Conservation (phyloP, 2,329 filamentous ascomycete genomes). For the Cyclaneusma minus region DNA sequence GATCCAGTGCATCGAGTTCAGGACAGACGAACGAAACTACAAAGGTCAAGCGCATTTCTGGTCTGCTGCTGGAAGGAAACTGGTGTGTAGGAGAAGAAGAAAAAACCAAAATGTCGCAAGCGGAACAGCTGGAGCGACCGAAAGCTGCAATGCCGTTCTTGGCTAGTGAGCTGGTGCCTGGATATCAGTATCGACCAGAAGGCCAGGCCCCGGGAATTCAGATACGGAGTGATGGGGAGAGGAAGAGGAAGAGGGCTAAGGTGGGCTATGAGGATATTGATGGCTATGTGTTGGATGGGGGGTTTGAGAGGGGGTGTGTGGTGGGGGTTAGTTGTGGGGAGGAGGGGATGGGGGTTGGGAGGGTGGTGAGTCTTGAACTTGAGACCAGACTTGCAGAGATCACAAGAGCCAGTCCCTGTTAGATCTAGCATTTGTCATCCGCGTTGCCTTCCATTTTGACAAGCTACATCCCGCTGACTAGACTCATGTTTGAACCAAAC, state of each 20-base stretch:
- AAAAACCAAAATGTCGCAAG: not conserved
- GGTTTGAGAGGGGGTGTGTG: conserved; percentile 33
- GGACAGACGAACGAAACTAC: not conserved
- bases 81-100: not conserved
- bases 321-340: conserved; percentile 39
- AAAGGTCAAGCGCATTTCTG: not conserved
- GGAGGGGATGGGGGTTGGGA: conserved; percentile 18
- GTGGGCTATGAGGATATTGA: conserved; percentile 35
- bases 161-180: not conserved
- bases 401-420: too few species aligned
- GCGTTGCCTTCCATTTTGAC: conserved; percentile 1
- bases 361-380: conserved; percentile 15
- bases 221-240: not conserved
- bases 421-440: not conserved
- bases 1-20: not conserved
- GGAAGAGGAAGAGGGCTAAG: not conserved
- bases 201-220: not conserved
- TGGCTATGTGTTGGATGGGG: conserved; percentile 26
- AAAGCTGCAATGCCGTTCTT: not conserved
- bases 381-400: too few species aligned
- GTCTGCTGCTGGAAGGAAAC: not conserved
- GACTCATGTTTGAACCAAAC: conserved; percentile 1
- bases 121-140: too few species aligned
- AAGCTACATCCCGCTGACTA: not conserved
- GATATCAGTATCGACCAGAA: not conserved